Evolutionary conservation across 345 rosid species (phyloP).

Genomic region (Sapria himalayana): DNA sequence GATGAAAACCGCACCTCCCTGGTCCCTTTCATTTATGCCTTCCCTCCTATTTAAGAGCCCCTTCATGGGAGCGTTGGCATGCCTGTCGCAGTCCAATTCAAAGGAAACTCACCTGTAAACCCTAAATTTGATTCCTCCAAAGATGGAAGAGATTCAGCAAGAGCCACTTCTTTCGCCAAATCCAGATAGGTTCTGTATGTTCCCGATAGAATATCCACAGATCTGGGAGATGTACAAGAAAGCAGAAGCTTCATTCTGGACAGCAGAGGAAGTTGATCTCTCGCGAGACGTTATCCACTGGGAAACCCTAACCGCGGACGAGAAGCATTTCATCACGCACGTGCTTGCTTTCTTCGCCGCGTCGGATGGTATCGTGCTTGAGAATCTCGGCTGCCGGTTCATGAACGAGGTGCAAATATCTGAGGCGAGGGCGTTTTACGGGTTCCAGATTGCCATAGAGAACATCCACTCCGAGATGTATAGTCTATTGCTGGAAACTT

Average conservation of each 20-base stretch:
- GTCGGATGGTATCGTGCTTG: slow-evolving; percentile 86
- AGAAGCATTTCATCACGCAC: slow-evolving; percentile 65
- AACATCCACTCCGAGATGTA: slow-evolving; percentile 97
- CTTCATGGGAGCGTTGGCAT: no score
- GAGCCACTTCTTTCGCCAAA: slow-evolving; percentile 55
- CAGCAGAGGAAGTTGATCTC: slow-evolving; percentile 95
- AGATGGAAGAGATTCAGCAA: slow-evolving; percentile 13
- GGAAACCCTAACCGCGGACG: slow-evolving; percentile 36
- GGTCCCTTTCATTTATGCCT: no score
- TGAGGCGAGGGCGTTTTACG: slow-evolving; percentile 86
- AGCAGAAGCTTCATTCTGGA: slow-evolving; percentile 89
- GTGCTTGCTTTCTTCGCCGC: slow-evolving; percentile 82
- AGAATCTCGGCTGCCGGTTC: slow-evolving; percentile 76
- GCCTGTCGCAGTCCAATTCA: no score
- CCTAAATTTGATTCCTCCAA: neutral
- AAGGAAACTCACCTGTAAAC: neutral
- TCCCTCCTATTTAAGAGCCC: no score
- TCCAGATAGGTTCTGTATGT: slow-evolving; percentile 80
- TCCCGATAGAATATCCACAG: slow-evolving; percentile 46
- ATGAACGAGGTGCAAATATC: slow-evolving; percentile 72
- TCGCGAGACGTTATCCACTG: slow-evolving; percentile 69
- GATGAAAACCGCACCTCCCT: no score
- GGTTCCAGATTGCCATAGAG: slow-evolving; percentile 92
- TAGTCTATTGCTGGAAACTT: slow-evolving; percentile 82
- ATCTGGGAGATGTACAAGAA: slow-evolving; percentile 98